Evolutionary conservation across 129 eudicot species (phyloP), one percentile per base, ranked within the genome.

Genomic region (Rutidosis leptorrhynchoides): DNA sequence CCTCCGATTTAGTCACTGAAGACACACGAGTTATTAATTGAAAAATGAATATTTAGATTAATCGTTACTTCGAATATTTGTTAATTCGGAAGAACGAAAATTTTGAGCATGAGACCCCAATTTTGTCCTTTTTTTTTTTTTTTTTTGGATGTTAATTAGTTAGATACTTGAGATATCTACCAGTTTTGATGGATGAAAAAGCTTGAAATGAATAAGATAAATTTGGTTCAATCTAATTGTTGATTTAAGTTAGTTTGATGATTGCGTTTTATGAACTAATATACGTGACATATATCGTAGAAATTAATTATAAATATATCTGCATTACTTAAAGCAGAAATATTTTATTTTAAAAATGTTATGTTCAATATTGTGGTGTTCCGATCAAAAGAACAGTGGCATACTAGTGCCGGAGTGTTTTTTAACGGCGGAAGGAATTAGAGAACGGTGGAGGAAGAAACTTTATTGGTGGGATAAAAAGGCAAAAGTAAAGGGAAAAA

Each of bases 41-140:
- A 40, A 7, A 48, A 16, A 59, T 37, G 21, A 58, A 35, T 59
- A 23, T 17, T n/a, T 58, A 20, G n/a, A n/a, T n/a, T n/a, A n/a
- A 5, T 22, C 52, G 43, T 30, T 35, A 58, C 79, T 66, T 43
- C 54, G 62, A 40, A 26, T 15, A 11, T n/a, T 17, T 57, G 11
- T 9, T 24, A n/a, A 43, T 29, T 22, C 58, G 46, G 32, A 40
- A 64, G 64, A 51, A 68, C 74, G 53, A 35, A 37, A 68, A 68
- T 68, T 75, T 75, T 75, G 79, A 58, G 22, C 6, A 22, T 22
- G 59, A 54, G 30, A 42, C 49, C 25, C 54, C 74, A 70, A 70
- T 78, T 78, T 65, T 65, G 73, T 77, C 46, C n/a, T 12, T 40
- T 3, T 12, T 40, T 33, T 7, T 33, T 33, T 19, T 12, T 16